Conservation (phyloP, 208 protist species). For the Trypanosoma melophagium region DNA sequence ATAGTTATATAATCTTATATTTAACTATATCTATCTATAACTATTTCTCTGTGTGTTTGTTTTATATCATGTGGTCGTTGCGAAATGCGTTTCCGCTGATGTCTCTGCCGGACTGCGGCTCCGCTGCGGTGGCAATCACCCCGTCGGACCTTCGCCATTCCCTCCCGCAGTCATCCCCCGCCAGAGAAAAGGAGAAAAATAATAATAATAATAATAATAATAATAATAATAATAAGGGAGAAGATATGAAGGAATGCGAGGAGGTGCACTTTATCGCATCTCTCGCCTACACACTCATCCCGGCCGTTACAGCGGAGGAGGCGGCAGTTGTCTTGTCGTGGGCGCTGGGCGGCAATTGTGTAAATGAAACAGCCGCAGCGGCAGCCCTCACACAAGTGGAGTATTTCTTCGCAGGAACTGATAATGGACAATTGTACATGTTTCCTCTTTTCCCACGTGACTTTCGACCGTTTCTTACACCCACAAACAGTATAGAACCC, state of each 20-base stretch:
- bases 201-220: too few relatives aligned
- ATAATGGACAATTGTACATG: slow-evolving; percentile 57
- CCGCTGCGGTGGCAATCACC: slow-evolving; percentile 21
- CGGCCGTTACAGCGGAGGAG: slow-evolving; percentile 25
- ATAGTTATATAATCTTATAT: too few relatives aligned
- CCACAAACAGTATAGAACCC: too few relatives aligned
- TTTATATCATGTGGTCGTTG: slow-evolving; percentile 48
- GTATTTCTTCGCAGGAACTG: slow-evolving; percentile 76
- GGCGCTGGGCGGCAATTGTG: slow-evolving; percentile 26
- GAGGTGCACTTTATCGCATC: slow-evolving; percentile 48
- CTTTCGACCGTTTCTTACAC: too few relatives aligned
- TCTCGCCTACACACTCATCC: slow-evolving; percentile 64
- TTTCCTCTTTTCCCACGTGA: slow-evolving; percentile 73
- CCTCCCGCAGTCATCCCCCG: too few relatives aligned
- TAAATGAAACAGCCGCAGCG: slow-evolving; percentile 1
- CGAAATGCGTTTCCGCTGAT: slow-evolving; percentile 32
- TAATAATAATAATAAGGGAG: slow-evolving; percentile 4
- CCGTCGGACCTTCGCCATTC: slow-evolving; percentile 9
- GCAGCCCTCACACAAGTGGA: slow-evolving; percentile 64
- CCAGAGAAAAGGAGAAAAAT: too few relatives aligned
- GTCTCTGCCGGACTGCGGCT: too few relatives aligned
- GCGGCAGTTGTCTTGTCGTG: slow-evolving; percentile 41
- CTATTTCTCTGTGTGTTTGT: too few relatives aligned
- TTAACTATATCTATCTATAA: too few relatives aligned
- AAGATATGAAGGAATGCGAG: slow-evolving; percentile 26